Evolutionary conservation across 352 stramenopile species (phyloP), one percentile per base, ranked within the genome.

Genomic region (Pythium rhizo-oryzae): DNA sequence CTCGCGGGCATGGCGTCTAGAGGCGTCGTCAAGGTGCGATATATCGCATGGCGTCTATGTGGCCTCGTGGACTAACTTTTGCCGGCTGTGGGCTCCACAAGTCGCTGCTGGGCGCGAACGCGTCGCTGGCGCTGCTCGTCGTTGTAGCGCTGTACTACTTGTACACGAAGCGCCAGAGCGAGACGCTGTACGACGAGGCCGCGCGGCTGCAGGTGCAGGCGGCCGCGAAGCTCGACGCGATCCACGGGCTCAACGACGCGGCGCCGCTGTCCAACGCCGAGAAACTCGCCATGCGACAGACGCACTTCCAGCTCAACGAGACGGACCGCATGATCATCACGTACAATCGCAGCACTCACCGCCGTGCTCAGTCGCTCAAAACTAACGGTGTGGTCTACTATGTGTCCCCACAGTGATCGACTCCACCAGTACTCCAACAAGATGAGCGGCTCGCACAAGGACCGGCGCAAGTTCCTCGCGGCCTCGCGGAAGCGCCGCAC

Each of bases 371-470:
- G 28, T 33, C 3, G 28, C 28, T 2, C 28, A 33, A 33, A 33
- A 33, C 28, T 33, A 33, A 43, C 15, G 5, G 15, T 43, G 37
- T 18, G 37, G 37, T 9, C 9, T 50, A 21, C 28, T 47, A 5
- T 62, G 46, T 39, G 54, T 13, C 58, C 23, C 66, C 18, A 25
- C 47, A 94, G 86, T 5, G 82, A 92, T 21, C 83, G 84, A 4
- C 82, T 93, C 61, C 80, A 84, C 43, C 71, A 91, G 63, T 89
- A 94, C 70, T 92, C 87, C 51, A 86, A 79, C 71, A 91, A 91
- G 46, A 67, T 94, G 49, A 74, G 79, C 24, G 87, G 87, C 18
- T 81, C 76, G 7, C 75, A 70, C 25, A 80, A 80, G 58, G 85
- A 94, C 57, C 85, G 87, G 4, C 78, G 78, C 62, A 94, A 93